Conservation (phyloP, 163 green algal genomes). For the Coccomyxa subellipsoidea region DNA sequence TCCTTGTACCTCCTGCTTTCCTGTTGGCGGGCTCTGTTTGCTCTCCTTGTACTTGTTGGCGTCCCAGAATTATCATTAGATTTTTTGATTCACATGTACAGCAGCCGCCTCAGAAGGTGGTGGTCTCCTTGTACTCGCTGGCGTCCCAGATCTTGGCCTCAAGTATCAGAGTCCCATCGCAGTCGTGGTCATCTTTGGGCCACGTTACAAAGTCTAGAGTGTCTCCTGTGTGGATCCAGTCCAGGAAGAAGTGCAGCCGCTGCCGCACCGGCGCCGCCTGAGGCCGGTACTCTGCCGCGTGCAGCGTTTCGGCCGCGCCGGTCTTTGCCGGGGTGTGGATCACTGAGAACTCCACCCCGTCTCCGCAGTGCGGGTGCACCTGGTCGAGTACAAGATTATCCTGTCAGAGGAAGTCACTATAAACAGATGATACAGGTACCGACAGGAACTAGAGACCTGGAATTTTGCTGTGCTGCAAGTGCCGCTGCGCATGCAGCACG, state of each 20-base stretch:
- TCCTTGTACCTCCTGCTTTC: too few relatives aligned
- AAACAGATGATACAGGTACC: too few relatives aligned
- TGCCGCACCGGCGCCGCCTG: neutral
- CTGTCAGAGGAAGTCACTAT: too few relatives aligned
- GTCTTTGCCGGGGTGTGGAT: neutral
- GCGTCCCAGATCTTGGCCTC: conserved; percentile 1
- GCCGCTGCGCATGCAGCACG: too few relatives aligned
- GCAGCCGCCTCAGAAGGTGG: neutral
- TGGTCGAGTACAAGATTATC: too few relatives aligned
- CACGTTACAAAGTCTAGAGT: neutral
- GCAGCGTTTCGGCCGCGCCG: neutral
- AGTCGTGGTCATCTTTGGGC: conserved; percentile 7
- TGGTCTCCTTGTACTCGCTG: conserved; percentile 1
- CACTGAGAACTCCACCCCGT: neutral
- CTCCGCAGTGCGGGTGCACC: conserved; percentile 6
- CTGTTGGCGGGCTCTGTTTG: too few relatives aligned
- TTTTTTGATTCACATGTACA: too few relatives aligned
- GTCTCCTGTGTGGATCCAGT: neutral
- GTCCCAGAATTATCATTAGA: too few relatives aligned
- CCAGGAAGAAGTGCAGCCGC: conserved; percentile 3
- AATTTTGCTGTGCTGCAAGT: too few relatives aligned
- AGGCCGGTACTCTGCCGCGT: neutral
- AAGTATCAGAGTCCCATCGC: conserved; percentile 1
- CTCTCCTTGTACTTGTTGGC: too few relatives aligned
- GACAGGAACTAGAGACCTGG: too few relatives aligned